Conservation (phyloP, 306 rosid species). For the Rubus idaeus region DNA sequence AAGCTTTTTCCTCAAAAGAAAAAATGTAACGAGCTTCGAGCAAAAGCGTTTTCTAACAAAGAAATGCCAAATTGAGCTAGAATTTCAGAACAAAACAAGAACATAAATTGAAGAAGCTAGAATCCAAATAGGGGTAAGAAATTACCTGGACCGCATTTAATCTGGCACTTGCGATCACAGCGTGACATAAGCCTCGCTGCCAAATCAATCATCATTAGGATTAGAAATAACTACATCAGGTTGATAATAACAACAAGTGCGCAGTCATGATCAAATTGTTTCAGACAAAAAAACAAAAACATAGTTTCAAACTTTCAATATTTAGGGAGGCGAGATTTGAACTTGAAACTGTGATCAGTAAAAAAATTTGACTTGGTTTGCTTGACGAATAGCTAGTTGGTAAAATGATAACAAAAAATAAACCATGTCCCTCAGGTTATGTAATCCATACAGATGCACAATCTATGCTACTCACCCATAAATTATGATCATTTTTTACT, state of each 20-base stretch:
- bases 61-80: background rate
- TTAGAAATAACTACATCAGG: background rate
- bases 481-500: too few relatives aligned
- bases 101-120: background rate
- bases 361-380: too few relatives aligned
- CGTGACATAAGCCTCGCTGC: slow-evolving; percentile 50
- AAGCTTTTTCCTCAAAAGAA: background rate
- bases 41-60: background rate
- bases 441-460: too few relatives aligned
- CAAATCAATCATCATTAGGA: background rate
- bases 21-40: background rate
- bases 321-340: too few relatives aligned
- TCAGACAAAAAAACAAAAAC: too few relatives aligned
- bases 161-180: slow-evolving; percentile 58
- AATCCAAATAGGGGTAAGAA: background rate
- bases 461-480: too few relatives aligned
- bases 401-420: background rate
- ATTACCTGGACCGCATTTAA: slow-evolving; percentile 62
- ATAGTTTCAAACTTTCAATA: too few relatives aligned
- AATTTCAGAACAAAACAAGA: background rate
- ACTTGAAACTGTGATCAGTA: too few relatives aligned
- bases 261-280: too few relatives aligned
- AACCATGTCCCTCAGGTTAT: too few relatives aligned
- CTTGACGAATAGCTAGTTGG: too few relatives aligned
- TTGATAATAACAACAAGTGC: background rate